These are phyloP conservation scores for Eutypa lata DNA, from an alignment of 2,329 filamentous ascomycete species.

Conservation along the genomic window DNA sequence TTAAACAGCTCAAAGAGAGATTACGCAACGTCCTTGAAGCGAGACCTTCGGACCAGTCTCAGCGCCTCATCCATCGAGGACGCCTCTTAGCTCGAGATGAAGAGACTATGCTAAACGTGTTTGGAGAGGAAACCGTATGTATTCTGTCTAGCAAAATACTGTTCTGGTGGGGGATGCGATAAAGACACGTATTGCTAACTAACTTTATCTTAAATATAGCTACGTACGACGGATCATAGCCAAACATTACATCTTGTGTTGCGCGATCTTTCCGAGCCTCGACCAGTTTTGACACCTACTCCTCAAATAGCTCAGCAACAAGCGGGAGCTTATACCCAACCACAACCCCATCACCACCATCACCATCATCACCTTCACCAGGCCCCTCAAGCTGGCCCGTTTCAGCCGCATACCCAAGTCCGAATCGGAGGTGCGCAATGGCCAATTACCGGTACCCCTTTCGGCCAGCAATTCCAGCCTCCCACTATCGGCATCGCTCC, in stretches of 20 bases:
- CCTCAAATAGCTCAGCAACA: constrained; percentile 14
- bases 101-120: constrained; percentile 54
- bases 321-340: constrained; percentile 10
- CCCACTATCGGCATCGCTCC: neutral
- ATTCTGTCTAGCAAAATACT: neutral
- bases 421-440: constrained; percentile 9
- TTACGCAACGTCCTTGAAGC: constrained; percentile 51
- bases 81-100: constrained; percentile 51
- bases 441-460: neutral
- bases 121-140: constrained; percentile 53
- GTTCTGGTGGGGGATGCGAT: neutral
- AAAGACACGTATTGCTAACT: constrained; percentile 8
- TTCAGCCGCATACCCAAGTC: constrained; percentile 11
- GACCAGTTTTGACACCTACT: constrained; percentile 12
- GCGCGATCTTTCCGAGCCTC: constrained; percentile 26
- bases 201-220: constrained; percentile 14
- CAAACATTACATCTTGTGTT: constrained; percentile 32
- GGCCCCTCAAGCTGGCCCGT: neutral
- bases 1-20: constrained; percentile 55
- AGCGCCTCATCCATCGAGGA: constrained; percentile 60
- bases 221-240: constrained; percentile 23
- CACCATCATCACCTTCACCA: constrained; percentile 8
- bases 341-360: constrained; percentile 12
- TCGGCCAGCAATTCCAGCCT: neutral
- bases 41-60: constrained; percentile 50